Evolutionary conservation across 495 filamentous ascomycete genomes (phyloP).

Genomic region (Hypoxylon trugodes): DNA sequence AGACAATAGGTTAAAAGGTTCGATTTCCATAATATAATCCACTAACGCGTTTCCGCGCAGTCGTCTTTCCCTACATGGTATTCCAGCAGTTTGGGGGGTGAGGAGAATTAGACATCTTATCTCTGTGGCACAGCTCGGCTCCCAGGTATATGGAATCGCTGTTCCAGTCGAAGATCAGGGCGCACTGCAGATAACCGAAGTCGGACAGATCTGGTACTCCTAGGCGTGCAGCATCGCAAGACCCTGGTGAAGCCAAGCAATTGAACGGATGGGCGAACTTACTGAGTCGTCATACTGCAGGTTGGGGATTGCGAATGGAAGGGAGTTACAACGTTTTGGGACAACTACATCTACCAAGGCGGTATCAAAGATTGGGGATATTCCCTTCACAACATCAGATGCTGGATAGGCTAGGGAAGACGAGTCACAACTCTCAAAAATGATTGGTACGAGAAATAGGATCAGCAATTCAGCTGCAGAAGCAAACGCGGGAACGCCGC

Average conservation of each 20-base stretch:
- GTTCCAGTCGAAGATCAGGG: conserved; percentile 46
- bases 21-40: conserved; percentile 32
- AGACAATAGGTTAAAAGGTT: conserved; percentile 31
- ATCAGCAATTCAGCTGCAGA: neutral
- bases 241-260: conserved; percentile 30
- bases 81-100: conserved; percentile 23
- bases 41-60: conserved; percentile 24
- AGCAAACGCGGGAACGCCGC: conserved; percentile 14
- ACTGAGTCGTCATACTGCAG: conserved; percentile 14
- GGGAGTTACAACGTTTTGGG: neutral
- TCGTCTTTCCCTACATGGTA: conserved; percentile 29
- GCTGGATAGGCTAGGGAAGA: neutral
- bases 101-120: conserved; percentile 43
- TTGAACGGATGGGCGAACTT: conserved; percentile 25
- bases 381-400: no score
- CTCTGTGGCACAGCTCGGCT: conserved; percentile 40
- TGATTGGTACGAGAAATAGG: neutral
- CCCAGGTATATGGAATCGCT: conserved; percentile 45
- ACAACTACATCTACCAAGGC: neutral
- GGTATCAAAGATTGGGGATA: conserved; percentile 4
- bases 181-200: conserved; percentile 48
- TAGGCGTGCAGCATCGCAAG: conserved; percentile 43
- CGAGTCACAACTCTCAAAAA: neutral
- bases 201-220: conserved; percentile 48
- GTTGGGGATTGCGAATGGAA: neutral